A percentile compares a stretch with the other conserved stretches of the same genome.
Evolutionary conservation across 306 rosid species (phyloP).

Genomic region (Cucurbita moschata): DNA sequence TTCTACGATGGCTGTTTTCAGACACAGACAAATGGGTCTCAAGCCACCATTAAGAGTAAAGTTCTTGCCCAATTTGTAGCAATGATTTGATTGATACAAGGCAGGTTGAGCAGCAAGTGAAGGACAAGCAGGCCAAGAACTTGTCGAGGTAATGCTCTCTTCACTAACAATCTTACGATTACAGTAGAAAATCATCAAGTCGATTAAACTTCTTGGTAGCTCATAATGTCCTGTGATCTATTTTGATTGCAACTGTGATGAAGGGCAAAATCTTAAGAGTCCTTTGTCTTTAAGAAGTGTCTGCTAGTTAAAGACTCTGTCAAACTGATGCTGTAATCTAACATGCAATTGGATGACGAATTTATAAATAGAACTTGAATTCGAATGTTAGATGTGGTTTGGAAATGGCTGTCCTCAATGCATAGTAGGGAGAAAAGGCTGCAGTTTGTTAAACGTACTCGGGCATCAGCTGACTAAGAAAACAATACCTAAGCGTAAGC

Average conservation of each 20-base stretch:
- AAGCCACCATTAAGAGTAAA: not conserved
- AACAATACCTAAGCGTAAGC: too few species aligned
- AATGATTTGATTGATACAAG: not conserved
- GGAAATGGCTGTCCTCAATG: constrained; percentile 95
- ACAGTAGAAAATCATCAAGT: not conserved
- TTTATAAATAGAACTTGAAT: not conserved
- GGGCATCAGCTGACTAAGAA: constrained; percentile 24
- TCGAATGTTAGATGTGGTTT: constrained; percentile 99
- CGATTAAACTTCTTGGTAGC: not conserved
- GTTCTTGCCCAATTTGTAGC: not conserved
- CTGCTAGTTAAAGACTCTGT: not conserved
- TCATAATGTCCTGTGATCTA: not conserved
- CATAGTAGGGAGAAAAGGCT: constrained; percentile 47
- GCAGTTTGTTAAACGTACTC: constrained; percentile 43
- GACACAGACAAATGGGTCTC: not conserved
- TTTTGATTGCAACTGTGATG: not conserved
- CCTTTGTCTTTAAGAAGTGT: not conserved
- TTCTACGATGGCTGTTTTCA: not conserved
- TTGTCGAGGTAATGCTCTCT: not conserved
- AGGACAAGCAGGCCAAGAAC: not conserved
- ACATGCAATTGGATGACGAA: not conserved
- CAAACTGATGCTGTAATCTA: not conserved
- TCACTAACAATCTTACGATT: not conserved
- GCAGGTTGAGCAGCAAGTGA: not conserved
- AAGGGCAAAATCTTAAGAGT: not conserved